A percentile compares a stretch with the other conserved stretches of the same genome.
phyloP scores from a whole-genome alignment of 2,329 filamentous ascomycete genomes.

The Aspergillus vadensis region DNA sequence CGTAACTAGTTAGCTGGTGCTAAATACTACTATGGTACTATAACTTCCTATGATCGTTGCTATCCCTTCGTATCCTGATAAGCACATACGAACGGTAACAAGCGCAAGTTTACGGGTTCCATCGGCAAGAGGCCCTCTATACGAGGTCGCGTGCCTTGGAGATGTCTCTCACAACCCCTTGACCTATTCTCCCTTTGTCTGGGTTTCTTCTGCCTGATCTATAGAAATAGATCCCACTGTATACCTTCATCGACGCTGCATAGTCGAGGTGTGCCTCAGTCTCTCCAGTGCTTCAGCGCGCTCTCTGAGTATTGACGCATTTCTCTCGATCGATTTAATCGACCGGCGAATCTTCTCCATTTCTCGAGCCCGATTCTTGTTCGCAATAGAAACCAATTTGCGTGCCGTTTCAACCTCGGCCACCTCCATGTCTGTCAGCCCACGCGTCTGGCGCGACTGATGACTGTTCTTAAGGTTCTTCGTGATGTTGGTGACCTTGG shows the following conservation, averaged over 20 bases:
- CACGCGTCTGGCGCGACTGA: neutral
- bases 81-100: too few species aligned
- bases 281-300: slow-evolving; percentile 16
- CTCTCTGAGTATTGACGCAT: slow-evolving; percentile 17
- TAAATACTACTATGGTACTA: too few species aligned
- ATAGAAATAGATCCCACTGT: neutral
- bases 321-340: slow-evolving; percentile 19
- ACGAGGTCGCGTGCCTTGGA: too few species aligned
- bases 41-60: too few species aligned
- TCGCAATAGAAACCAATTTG: slow-evolving; percentile 19
- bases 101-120: too few species aligned
- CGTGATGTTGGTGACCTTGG: slow-evolving; percentile 20
- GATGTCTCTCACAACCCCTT: too few species aligned
- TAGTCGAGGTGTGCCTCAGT: neutral
- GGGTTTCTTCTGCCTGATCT: too few species aligned
- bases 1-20: too few species aligned
- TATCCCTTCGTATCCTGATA: too few species aligned
- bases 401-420: slow-evolving; percentile 27
- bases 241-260: neutral
- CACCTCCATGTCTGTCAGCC: slow-evolving; percentile 21
- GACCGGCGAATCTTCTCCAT: slow-evolving; percentile 20
- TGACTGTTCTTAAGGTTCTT: slow-evolving; percentile 19
- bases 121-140: too few species aligned
- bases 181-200: too few species aligned
- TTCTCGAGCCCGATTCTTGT: slow-evolving; percentile 25